A percentile compares a stretch with the other conserved stretches of the same genome.
phyloP scores from a whole-genome alignment of 345 rosid species.

The Kandelia obovata region DNA sequence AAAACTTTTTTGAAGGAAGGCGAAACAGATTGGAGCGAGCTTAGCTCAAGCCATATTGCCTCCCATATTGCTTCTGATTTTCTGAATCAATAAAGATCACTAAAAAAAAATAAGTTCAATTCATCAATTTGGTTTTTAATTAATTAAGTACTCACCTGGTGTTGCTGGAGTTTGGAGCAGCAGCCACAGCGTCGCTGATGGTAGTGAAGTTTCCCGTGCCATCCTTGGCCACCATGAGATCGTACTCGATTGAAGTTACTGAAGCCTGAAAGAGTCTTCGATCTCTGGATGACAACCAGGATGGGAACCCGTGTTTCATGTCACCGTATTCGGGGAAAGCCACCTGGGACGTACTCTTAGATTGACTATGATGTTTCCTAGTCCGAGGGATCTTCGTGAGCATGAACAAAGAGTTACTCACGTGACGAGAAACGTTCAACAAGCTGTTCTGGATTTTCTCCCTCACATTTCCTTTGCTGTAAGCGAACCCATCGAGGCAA shows the following conservation, averaged over 20 bases:
- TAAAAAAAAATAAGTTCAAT: too few species aligned
- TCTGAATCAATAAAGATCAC: too few species aligned
- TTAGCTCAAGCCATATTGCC: too few species aligned
- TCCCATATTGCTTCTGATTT: too few species aligned
- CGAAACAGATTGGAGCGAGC: too few species aligned
- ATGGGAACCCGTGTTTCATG: constrained; percentile 50
- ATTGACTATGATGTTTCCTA: constrained; percentile 1
- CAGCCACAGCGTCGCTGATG: constrained; percentile 55
- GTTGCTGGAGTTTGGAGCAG: constrained; percentile 63
- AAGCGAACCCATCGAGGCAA: constrained; percentile 76
- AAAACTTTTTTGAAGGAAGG: too few species aligned
- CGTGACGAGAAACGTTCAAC: constrained; percentile 54
- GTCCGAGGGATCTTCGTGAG: constrained; percentile 54
- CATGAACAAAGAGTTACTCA: constrained; percentile 61
- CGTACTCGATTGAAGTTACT: constrained; percentile 27
- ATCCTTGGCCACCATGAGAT: constrained; percentile 66
- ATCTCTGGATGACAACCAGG: constrained; percentile 50
- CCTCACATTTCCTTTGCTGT: constrained; percentile 34
- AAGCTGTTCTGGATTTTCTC: constrained; percentile 40
- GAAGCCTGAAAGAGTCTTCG: constrained; percentile 43
- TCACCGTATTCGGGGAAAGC: constrained; percentile 36
- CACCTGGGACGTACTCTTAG: constrained; percentile 21
- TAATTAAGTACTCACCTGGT: constrained; percentile 31
- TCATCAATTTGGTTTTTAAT: too few species aligned
- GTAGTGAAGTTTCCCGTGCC: constrained; percentile 68